phyloP scores from a whole-genome alignment of 1,284 basidiomycete genomes.

The Lentinula novae-zelandiae region DNA sequence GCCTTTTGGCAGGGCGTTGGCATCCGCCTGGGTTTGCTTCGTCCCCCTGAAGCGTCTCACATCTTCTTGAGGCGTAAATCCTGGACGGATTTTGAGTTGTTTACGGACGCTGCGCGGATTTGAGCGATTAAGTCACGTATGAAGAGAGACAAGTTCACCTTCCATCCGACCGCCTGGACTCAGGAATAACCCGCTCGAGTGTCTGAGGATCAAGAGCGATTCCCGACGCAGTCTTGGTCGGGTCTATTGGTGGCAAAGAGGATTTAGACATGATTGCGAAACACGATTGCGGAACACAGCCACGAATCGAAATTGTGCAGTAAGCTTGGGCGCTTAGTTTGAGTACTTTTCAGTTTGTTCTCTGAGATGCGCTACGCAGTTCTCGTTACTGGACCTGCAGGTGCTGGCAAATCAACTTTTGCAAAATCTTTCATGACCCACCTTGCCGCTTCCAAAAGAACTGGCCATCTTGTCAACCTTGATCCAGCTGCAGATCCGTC shows the following conservation, averaged over 20 bases:
- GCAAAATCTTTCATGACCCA: slow-evolving; percentile 89
- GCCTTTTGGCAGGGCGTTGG: slow-evolving; percentile 61
- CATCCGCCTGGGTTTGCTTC: slow-evolving; percentile 69
- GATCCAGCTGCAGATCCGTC: slow-evolving; percentile 90
- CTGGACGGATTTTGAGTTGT: slow-evolving; percentile 87
- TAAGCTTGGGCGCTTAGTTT: background rate
- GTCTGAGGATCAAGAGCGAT: slow-evolving; percentile 83
- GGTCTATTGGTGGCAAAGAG: slow-evolving; percentile 74
- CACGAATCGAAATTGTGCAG: background rate
- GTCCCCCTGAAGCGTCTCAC: slow-evolving; percentile 79
- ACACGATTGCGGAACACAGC: background rate
- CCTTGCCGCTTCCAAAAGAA: slow-evolving; percentile 79
- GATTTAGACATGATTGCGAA: slow-evolving; percentile 32
- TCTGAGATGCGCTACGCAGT: slow-evolving; percentile 83
- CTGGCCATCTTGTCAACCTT: slow-evolving; percentile 93
- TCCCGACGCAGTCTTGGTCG: slow-evolving; percentile 69
- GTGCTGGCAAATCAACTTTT: slow-evolving; percentile 98
- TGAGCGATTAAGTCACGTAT: slow-evolving; percentile 15
- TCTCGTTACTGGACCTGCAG: slow-evolving; percentile 88
- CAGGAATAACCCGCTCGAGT: slow-evolving; percentile 84
- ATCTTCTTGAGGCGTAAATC: slow-evolving; percentile 95
- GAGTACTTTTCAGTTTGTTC: background rate
- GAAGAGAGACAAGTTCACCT: slow-evolving; percentile 55
- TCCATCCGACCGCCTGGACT: slow-evolving; percentile 82
- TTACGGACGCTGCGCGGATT: slow-evolving; percentile 70